Percentiles rank a stretch among this genome's conserved stretches.
These are phyloP conservation scores for Metschnikowia reukaufii DNA, from an alignment of 805 yeast genomes.

Conservation along the genomic window DNA sequence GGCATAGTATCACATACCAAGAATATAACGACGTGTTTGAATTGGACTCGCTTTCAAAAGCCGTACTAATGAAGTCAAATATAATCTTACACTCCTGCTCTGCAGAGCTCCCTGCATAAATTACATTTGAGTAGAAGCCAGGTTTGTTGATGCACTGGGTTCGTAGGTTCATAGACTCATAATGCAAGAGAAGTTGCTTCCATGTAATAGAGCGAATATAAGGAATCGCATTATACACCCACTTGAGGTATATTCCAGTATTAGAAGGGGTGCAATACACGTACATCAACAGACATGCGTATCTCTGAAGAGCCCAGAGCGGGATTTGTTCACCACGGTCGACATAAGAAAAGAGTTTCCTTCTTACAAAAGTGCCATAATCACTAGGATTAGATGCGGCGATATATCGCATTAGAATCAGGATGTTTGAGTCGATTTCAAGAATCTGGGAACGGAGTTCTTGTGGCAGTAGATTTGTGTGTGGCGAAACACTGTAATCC, in stretches of 20 bases:
- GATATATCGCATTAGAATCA: constrained; percentile 32
- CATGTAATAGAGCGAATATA: constrained; percentile 34
- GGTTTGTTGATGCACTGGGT: constrained; percentile 40
- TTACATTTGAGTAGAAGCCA: constrained; percentile 30
- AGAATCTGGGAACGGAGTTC: constrained; percentile 17
- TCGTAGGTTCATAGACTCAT: constrained; percentile 31
- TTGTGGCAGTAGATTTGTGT: constrained; percentile 1
- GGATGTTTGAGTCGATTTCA: constrained; percentile 36
- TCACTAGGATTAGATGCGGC: constrained; percentile 38
- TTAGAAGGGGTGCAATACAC: constrained; percentile 30
- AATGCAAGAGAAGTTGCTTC: constrained; percentile 37
- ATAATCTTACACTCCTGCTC: constrained; percentile 27
- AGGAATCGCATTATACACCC: constrained; percentile 25
- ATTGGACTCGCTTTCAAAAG: constrained; percentile 32
- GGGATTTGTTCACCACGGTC: constrained; percentile 31
- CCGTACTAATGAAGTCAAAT: constrained; percentile 32
- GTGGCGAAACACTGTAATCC: constrained; percentile 8
- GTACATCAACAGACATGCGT: constrained; percentile 35
- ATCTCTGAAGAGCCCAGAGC: constrained; percentile 27
- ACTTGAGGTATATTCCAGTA: constrained; percentile 24
- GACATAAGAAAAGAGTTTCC: constrained; percentile 27
- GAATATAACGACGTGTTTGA: constrained; percentile 23
- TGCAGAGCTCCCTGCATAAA: constrained; percentile 23
- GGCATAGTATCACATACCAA: constrained; percentile 35
- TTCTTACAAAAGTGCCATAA: constrained; percentile 28